These are phyloP conservation scores for Cucurbitaria berberidis DNA, from an alignment of 2,329 filamentous ascomycete genomes.

Conservation along the genomic window DNA sequence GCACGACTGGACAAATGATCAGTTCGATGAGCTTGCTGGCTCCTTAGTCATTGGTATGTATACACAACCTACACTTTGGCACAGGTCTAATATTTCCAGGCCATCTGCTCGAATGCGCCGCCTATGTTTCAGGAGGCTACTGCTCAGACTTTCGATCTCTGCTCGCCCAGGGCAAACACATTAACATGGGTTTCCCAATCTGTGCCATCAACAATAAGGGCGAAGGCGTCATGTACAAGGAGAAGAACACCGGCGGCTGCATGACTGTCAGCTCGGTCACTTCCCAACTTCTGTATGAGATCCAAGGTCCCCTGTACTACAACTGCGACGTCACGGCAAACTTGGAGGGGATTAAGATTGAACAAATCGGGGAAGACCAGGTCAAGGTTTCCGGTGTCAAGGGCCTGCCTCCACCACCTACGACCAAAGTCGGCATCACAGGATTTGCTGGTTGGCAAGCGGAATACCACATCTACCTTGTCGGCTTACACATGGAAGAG, in stretches of 20 bases:
- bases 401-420: constrained; percentile 53
- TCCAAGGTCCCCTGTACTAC: constrained; percentile 54
- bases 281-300: constrained; percentile 53
- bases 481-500: constrained; percentile 54
- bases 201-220: constrained; percentile 55
- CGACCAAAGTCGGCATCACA: constrained; percentile 57
- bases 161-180: constrained; percentile 38
- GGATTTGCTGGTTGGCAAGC: constrained; percentile 56
- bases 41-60: constrained; percentile 31
- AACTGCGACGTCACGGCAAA: constrained; percentile 63
- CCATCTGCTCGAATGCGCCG: constrained; percentile 53
- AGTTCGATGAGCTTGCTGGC: constrained; percentile 48
- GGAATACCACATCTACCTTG: constrained; percentile 54
- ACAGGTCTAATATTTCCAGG: constrained; percentile 27
- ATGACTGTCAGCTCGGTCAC: constrained; percentile 32
- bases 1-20: constrained; percentile 48
- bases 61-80: neutral
- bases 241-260: constrained; percentile 46
- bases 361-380: constrained; percentile 57
- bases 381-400: constrained; percentile 57
- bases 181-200: constrained; percentile 41
- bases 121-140: constrained; percentile 52
- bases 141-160: constrained; percentile 50
- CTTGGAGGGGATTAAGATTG: constrained; percentile 58
- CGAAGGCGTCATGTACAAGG: constrained; percentile 55